These are phyloP conservation scores for Pythium vanterpoolii DNA, from an alignment of 352 stramenopile genomes.

Conservation along the genomic window DNA sequence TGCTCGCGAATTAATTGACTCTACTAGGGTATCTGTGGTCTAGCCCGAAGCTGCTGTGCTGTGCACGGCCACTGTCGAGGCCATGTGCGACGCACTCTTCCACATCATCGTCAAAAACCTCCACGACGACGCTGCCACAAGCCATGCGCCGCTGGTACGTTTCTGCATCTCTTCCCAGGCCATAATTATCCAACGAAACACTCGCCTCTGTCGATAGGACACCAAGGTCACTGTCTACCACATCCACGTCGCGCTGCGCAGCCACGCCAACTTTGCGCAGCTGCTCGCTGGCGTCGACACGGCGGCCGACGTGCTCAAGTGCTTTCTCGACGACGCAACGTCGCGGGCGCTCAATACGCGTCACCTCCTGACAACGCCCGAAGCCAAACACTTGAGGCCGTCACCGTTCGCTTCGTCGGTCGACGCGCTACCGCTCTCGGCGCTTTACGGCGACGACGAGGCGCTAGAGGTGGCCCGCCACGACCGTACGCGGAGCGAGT, in stretches of 20 bases:
- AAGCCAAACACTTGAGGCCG: constrained; percentile 41
- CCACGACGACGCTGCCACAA: constrained; percentile 27
- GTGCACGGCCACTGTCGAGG: constrained; percentile 51
- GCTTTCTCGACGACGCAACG: constrained; percentile 50
- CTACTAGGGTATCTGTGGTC: not conserved
- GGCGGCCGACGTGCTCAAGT: constrained; percentile 37
- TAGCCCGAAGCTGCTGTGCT: constrained; percentile 50
- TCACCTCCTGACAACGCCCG: constrained; percentile 34
- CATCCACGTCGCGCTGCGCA: constrained; percentile 49
- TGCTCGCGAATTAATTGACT: not conserved
- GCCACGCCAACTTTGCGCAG: constrained; percentile 35
- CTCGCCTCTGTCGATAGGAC: constrained; percentile 28
- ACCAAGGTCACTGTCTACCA: constrained; percentile 55
- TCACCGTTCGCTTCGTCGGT: not conserved
- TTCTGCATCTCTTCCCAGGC: not conserved
- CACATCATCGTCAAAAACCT: constrained; percentile 40
- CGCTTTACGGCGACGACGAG: not conserved
- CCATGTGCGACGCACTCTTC: constrained; percentile 52
- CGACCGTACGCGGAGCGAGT: constrained; percentile 46
- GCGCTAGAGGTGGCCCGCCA: constrained; percentile 34
- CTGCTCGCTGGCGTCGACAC: constrained; percentile 35
- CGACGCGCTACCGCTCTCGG: not conserved
- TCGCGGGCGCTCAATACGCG: constrained; percentile 41
- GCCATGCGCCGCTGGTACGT: constrained; percentile 29
- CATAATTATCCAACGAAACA: not conserved